Conservation (phyloP, 768 basidiomycete genomes). For the Lactarius deliciosus region DNA sequence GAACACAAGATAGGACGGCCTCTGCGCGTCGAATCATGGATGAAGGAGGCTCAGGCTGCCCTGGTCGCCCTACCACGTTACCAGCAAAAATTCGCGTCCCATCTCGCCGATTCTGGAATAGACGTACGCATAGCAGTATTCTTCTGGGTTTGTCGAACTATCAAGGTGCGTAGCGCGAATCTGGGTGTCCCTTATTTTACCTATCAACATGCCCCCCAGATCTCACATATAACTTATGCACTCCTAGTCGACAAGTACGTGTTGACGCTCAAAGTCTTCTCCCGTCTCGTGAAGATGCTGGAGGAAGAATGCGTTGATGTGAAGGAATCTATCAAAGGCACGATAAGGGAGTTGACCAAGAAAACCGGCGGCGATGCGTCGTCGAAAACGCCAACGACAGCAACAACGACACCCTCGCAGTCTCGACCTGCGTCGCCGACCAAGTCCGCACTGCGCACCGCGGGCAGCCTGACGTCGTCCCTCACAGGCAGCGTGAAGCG, state of each 20-base stretch:
- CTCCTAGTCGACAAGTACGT: constrained; percentile 11
- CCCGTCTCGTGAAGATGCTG: constrained; percentile 12
- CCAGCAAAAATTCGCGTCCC: not conserved
- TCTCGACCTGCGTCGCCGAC: constrained; percentile 25
- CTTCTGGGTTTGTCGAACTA: constrained; percentile 25
- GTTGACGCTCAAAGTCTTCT: constrained; percentile 7
- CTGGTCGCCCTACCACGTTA: constrained; percentile 21
- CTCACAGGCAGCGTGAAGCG: constrained; percentile 19
- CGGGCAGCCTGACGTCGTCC: constrained; percentile 7
- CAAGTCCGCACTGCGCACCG: constrained; percentile 25
- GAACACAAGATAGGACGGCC: constrained; percentile 24
- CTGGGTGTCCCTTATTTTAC: not conserved
- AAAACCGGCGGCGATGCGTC: not conserved
- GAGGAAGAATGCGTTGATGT: constrained; percentile 18
- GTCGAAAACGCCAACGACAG: not conserved
- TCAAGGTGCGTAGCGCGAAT: constrained; percentile 26
- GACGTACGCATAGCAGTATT: constrained; percentile 25
- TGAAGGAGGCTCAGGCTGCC: constrained; percentile 22
- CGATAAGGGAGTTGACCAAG: constrained; percentile 16
- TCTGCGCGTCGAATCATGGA: constrained; percentile 23
- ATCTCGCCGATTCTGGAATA: not conserved
- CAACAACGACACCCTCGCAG: constrained; percentile 11
- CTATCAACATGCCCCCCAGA: not conserved
- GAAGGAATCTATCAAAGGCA: constrained; percentile 11
- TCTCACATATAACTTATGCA: not conserved